These are phyloP conservation scores for Fusarium azukiicola DNA, from an alignment of 2,329 filamentous ascomycete genomes.

Conservation along the genomic window DNA sequence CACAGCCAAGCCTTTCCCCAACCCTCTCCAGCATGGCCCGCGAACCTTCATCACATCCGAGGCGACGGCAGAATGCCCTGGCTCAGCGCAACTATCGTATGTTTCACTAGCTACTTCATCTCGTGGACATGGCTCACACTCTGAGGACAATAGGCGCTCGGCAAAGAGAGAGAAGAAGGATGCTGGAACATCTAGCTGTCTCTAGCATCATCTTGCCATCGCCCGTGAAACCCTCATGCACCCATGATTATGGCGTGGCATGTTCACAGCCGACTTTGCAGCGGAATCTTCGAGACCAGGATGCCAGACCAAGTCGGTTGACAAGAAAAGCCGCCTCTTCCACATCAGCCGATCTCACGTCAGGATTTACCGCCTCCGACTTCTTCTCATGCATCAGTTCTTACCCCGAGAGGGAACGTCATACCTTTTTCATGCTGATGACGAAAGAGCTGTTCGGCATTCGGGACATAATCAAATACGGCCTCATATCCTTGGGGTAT, in stretches of 20 bases:
- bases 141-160: background rate
- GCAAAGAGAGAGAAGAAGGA: background rate
- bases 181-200: conserved; percentile 1
- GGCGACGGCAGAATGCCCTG: conserved; percentile 17
- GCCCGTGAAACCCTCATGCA: background rate
- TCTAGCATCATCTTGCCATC: conserved; percentile 7
- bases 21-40: background rate
- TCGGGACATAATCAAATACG: conserved; percentile 10
- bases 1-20: background rate
- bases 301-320: background rate
- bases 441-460: background rate
- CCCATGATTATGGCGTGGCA: background rate
- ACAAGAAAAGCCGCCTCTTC: background rate
- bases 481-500: background rate
- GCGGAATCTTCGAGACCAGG: background rate
- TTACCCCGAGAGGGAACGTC: conserved; percentile 1
- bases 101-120: background rate
- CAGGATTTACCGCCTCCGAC: conserved; percentile 8
- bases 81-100: conserved; percentile 4
- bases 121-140: background rate
- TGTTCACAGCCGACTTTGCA: background rate
- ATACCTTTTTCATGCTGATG: background rate
- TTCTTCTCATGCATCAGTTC: conserved; percentile 15
- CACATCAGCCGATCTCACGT: background rate
- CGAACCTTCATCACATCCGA: background rate